These are phyloP conservation scores for Arachnopeziza araneosa DNA, from an alignment of 2,329 filamentous ascomycete species.

Conservation along the genomic window DNA sequence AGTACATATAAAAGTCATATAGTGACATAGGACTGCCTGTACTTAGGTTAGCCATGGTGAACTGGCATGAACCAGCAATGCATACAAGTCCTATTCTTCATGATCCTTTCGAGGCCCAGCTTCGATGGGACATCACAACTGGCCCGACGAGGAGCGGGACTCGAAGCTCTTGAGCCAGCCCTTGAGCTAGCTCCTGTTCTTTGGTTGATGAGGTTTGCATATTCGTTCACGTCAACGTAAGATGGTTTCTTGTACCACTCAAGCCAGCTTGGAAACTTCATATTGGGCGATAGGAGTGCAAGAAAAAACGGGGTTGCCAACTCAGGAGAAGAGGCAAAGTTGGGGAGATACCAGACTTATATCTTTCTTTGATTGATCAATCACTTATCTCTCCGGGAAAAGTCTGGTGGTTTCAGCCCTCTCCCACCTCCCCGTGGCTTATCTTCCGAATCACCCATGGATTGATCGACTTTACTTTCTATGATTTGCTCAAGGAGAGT, in stretches of 20 bases:
- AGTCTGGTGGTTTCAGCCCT: background rate
- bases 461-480: background rate
- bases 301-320: background rate
- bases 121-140: slow-evolving; percentile 36
- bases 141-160: slow-evolving; percentile 20
- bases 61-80: background rate
- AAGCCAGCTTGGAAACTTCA: slow-evolving; percentile 30
- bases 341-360: background rate
- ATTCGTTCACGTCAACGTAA: slow-evolving; percentile 43
- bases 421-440: background rate
- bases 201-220: slow-evolving; percentile 34
- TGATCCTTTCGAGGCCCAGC: slow-evolving; percentile 40
- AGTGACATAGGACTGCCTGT: slow-evolving; percentile 43
- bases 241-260: slow-evolving; percentile 46
- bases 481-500: background rate
- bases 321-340: background rate
- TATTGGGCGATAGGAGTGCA: background rate
- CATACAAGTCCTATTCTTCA: slow-evolving; percentile 43
- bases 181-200: slow-evolving; percentile 1
- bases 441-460: background rate
- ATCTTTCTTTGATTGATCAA: background rate
- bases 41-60: background rate
- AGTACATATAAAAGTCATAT: slow-evolving; percentile 47
- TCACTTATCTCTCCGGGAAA: background rate
- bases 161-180: background rate